phyloP scores from a whole-genome alignment of 2,329 filamentous ascomycete genomes.

The Byssothecium circinans region DNA sequence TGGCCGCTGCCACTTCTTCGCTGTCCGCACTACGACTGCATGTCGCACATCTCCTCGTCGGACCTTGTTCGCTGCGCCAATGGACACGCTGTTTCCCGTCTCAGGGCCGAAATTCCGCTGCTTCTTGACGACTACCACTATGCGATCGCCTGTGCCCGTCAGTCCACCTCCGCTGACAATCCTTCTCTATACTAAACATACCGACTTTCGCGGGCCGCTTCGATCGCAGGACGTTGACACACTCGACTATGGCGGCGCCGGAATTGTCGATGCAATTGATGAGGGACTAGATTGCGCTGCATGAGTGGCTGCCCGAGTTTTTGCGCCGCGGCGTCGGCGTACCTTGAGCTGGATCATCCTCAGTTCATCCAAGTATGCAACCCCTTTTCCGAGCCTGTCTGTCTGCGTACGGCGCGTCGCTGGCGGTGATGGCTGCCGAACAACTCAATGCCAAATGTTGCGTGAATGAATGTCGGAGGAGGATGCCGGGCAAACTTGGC shows the following conservation, averaged over 20 bases:
- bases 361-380: neutral
- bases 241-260: slow-evolving; percentile 95
- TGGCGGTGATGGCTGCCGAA: slow-evolving; percentile 4
- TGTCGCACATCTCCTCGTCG: slow-evolving; percentile 95
- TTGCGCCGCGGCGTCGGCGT: slow-evolving; percentile 8
- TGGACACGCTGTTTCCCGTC: slow-evolving; percentile 69
- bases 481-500: slow-evolving; percentile 1
- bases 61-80: slow-evolving; percentile 84
- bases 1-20: slow-evolving; percentile 79
- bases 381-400: neutral
- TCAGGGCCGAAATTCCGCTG: slow-evolving; percentile 77
- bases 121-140: slow-evolving; percentile 97
- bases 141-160: slow-evolving; percentile 74
- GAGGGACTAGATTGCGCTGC: slow-evolving; percentile 69
- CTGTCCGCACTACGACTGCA: slow-evolving; percentile 90
- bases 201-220: slow-evolving; percentile 87
- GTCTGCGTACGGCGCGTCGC: slow-evolving; percentile 12
- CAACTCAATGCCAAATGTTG: slow-evolving; percentile 10
- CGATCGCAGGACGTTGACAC: slow-evolving; percentile 87
- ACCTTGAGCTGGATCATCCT: slow-evolving; percentile 46
- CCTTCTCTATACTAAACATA: slow-evolving; percentile 48
- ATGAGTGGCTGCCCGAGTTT: slow-evolving; percentile 53
- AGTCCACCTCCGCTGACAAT: slow-evolving; percentile 9
- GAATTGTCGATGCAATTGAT: slow-evolving; percentile 99
- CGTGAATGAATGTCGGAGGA: slow-evolving; percentile 5